Conservation (phyloP, 768 basidiomycete species). For the Candolleomyces aberdarensis region DNA sequence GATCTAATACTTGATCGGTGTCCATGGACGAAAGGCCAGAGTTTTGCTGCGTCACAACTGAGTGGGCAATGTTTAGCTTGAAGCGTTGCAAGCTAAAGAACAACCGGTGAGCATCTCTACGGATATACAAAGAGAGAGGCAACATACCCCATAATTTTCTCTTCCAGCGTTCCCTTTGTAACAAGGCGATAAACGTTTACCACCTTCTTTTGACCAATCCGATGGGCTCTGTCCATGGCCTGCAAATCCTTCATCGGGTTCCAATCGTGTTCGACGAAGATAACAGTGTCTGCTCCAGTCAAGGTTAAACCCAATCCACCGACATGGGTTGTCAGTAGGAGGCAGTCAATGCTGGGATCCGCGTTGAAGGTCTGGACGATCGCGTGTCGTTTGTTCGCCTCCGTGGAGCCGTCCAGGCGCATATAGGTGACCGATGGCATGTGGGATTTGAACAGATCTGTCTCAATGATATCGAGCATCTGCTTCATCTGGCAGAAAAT, state of each 20-base stretch:
- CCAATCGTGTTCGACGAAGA: slow-evolving; percentile 99
- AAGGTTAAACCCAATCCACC: slow-evolving; percentile 94
- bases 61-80: slow-evolving; percentile 96
- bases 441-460: slow-evolving; percentile 81
- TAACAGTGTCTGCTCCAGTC: slow-evolving; percentile 98
- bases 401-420: slow-evolving; percentile 93
- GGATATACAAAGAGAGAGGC: background rate
- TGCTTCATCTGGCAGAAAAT: slow-evolving; percentile 99
- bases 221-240: slow-evolving; percentile 98
- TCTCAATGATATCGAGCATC: slow-evolving; percentile 98
- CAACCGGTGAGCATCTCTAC: slow-evolving; percentile 5
- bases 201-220: slow-evolving; percentile 97
- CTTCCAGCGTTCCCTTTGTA: slow-evolving; percentile 95
- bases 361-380: slow-evolving; percentile 98
- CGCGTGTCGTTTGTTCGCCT: slow-evolving; percentile 91
- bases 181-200: slow-evolving; percentile 98
- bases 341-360: slow-evolving; percentile 95
- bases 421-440: slow-evolving; percentile 99
- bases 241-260: slow-evolving; percentile 99
- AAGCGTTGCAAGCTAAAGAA: slow-evolving; percentile 85
- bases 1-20: slow-evolving; percentile 92
- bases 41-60: slow-evolving; percentile 97
- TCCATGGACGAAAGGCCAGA: slow-evolving; percentile 93
- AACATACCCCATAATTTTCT: slow-evolving; percentile 98
- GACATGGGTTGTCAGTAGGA: slow-evolving; percentile 94